Base-by-base conservation (phyloP, 208 protist species). In the Trypanosoma cruzi region DNA sequence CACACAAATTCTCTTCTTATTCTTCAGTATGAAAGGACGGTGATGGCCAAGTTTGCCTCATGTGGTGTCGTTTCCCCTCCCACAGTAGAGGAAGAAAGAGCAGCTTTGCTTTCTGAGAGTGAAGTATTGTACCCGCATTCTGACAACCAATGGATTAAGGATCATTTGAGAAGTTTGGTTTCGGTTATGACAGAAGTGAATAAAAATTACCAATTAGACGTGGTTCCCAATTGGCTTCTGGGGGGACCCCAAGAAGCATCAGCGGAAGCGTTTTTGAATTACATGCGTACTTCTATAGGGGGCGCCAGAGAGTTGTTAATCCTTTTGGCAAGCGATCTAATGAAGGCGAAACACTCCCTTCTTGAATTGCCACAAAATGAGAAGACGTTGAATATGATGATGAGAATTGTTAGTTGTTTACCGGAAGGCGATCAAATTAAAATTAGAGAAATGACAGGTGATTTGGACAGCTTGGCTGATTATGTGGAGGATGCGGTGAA, bases 1-100 rank as follows among this genome's bases (percentile, higher is more conserved):
- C 66, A 71, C 32, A 74, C 79, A 31, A 81, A 85, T 48, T 70
- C 77, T 48, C 40, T 81, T 46, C 72, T 90, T 34, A 50, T 92
- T 31, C 71, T 73, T 13, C 75, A 84, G 56, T 92, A 92, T 64
- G 75, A 78, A 60, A 66, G 64, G 1, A 36, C 74, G 16, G 79
- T 80, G 31, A 69, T 75, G 28, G 61, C 61, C 13, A 74, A 66
- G 5, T 82, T 92, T 53, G 22, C 64, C 36, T 68, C 77, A 31
- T 87, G 79, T 59, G 86, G 86, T 16, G 79, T 86, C 46, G 59
- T 71, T 18, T 58, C 66, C 4, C 68, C 68, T 52, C 74, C 74
- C 11, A 72, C 68, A 67, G 67, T 79, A 29, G 68, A 68, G 22
- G 29, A 68, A 29, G 74, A 53, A 32, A 68, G 62, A 24, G 31